Percentiles rank a stretch among this genome's conserved stretches.
phyloP scores from a whole-genome alignment of 2,329 filamentous ascomycete genomes.

The Helminthosporium solani region DNA sequence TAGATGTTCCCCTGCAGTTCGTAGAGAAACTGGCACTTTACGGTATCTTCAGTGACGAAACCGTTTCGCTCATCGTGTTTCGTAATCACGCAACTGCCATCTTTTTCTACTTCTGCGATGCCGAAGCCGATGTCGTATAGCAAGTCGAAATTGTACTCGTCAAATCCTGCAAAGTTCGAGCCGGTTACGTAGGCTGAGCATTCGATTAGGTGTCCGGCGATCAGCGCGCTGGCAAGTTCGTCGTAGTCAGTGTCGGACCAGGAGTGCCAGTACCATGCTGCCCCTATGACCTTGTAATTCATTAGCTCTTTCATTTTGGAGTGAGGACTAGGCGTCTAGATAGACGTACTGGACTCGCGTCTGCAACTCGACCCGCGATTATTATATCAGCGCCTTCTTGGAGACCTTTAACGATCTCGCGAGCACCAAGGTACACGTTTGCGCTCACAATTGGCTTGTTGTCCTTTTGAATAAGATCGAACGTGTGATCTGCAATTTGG shows the following conservation, averaged over 20 bases:
- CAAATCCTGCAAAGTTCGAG: conserved; percentile 56
- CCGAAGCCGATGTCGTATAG: conserved; percentile 50
- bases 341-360: conserved; percentile 35
- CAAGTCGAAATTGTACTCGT: conserved; percentile 45
- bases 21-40: conserved; percentile 47
- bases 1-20: conserved; percentile 51
- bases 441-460: conserved; percentile 47
- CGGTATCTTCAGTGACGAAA: conserved; percentile 37
- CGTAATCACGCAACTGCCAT: conserved; percentile 51
- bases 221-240: conserved; percentile 48
- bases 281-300: conserved; percentile 50
- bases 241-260: conserved; percentile 54
- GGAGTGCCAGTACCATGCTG: conserved; percentile 57
- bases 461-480: conserved; percentile 41
- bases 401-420: conserved; percentile 33
- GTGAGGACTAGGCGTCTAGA: background rate
- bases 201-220: conserved; percentile 49
- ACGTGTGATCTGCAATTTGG: conserved; percentile 37
- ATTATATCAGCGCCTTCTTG: conserved; percentile 39
- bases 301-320: background rate
- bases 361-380: conserved; percentile 35
- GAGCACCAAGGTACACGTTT: conserved; percentile 56
- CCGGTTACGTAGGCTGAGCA: conserved; percentile 55
- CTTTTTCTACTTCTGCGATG: conserved; percentile 51
- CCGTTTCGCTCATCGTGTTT: conserved; percentile 50